Evolutionary conservation across 345 rosid species (phyloP), one percentile per base, ranked within the genome.

Genomic region (Aegle marmelos): DNA sequence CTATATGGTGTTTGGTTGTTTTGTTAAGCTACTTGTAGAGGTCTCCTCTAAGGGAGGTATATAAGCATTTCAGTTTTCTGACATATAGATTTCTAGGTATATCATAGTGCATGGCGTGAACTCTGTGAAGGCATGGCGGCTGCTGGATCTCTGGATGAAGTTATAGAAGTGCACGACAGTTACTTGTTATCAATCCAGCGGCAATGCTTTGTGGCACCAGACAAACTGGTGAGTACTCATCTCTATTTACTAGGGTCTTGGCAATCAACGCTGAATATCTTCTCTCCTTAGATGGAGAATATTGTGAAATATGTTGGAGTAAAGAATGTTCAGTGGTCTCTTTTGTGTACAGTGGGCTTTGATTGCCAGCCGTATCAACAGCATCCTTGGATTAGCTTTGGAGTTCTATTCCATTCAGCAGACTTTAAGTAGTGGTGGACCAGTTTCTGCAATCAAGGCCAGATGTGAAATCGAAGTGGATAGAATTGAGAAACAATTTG

Each of bases 151-250:
- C 89, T 96, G 61, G 98, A 94, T 78, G 97, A 91, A 83, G 97
- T 92, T 84, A 92, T 96, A 82, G 97, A 96, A 85, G 99, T 92
- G 59, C 99, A 96, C 9, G 98, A 96, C 84, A 90, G 94, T 69
- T 96, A 94, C 85, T 86, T 96, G 78, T 76, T 94, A 82, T 92
- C 95, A 45, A 94, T 96, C 79, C 99, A 96, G 88, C 85, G 98
- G 79, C 99, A 94, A 62, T 96, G 99, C 83, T 96, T 96, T 81
- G 95, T 96, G 77, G 97, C 92, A 82, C 98, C 98, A 63, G 99
- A 92, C 81, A 96, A 96, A 82, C 88, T 96, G 94, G 99, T 96
- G 70, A 60, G 74, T 76, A n/a, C 64, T 60, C 66, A 64, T 58
- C 54, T 70, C 80, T 61, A 58, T 77, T 73, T 61, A 7, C 70